A percentile compares a stretch with the other conserved stretches of the same genome.
Conservation (phyloP, 2,329 filamentous ascomycete species). For the Lecanicillium sp. region DNA sequence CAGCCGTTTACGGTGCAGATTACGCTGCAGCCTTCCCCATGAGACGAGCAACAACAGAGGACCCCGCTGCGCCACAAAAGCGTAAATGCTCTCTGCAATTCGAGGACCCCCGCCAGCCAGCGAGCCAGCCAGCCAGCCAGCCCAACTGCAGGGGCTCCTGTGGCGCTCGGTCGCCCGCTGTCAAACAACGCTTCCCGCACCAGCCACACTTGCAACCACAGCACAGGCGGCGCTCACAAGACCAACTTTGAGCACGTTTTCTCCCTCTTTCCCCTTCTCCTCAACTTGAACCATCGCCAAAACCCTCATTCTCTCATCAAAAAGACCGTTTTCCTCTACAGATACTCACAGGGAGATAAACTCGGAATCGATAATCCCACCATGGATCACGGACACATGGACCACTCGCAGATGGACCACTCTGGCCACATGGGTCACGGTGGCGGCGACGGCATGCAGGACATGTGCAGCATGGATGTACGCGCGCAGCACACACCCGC, state of each 20-base stretch:
- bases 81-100: not conserved
- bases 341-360: no score
- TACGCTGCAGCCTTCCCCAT: no score
- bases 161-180: not conserved
- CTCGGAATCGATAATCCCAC: no score
- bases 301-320: not conserved
- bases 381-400: constrained; percentile 26
- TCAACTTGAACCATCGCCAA: constrained; percentile 7
- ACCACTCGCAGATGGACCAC: constrained; percentile 43
- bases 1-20: no score
- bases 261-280: not conserved
- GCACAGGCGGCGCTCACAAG: no score
- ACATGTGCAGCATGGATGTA: constrained; percentile 88
- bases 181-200: not conserved
- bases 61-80: not conserved
- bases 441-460: constrained; percentile 50
- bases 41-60: no score
- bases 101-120: constrained; percentile 5
- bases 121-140: not conserved
- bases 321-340: no score
- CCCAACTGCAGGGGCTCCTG: not conserved
- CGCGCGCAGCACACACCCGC: constrained; percentile 25
- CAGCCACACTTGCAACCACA: constrained; percentile 18
- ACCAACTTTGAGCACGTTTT: constrained; percentile 39
- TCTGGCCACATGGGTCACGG: constrained; percentile 34